Evolutionary conservation across 2,329 filamentous ascomycete species (phyloP).

Genomic region (Fusarium nodosum): DNA sequence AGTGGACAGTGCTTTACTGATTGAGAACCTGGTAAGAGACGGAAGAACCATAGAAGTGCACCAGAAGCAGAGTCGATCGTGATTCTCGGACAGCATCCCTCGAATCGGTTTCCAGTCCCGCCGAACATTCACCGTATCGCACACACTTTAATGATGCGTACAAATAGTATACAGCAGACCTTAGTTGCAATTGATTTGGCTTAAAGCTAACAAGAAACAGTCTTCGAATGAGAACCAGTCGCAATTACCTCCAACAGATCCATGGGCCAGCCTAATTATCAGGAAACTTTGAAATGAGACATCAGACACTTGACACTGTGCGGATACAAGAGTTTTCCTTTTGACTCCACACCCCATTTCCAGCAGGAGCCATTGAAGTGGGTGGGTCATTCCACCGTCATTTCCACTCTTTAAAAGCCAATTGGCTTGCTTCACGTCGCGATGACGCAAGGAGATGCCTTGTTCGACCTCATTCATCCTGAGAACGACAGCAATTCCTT

Average conservation of each 20-base stretch:
- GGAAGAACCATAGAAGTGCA: constrained; percentile 24
- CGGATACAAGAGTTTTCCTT: constrained; percentile 31
- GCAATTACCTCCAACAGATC: constrained; percentile 1
- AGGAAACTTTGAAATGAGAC: constrained; percentile 26
- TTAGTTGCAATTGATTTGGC: neutral
- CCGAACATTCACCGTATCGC: constrained; percentile 4
- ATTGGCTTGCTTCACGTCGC: constrained; percentile 38
- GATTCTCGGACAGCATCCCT: constrained; percentile 15
- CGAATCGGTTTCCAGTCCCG: constrained; percentile 25
- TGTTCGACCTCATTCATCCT: constrained; percentile 29
- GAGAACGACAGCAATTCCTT: constrained; percentile 33
- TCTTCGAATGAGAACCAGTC: constrained; percentile 7
- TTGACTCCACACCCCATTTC: constrained; percentile 40
- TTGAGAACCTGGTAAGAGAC: constrained; percentile 20
- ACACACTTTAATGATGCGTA: neutral
- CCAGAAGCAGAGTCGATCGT: constrained; percentile 34
- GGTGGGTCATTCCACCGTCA: constrained; percentile 41
- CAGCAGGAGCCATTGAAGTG: constrained; percentile 31
- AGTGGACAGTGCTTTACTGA: constrained; percentile 20
- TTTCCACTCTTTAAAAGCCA: constrained; percentile 40
- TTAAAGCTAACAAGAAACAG: constrained; percentile 18
- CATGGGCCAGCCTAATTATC: constrained; percentile 9
- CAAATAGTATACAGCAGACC: neutral
- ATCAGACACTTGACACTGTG: constrained; percentile 30
- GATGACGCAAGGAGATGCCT: constrained; percentile 48